phyloP scores from a whole-genome alignment of 129 eudicot genomes.

The Saussurea involucrata region DNA sequence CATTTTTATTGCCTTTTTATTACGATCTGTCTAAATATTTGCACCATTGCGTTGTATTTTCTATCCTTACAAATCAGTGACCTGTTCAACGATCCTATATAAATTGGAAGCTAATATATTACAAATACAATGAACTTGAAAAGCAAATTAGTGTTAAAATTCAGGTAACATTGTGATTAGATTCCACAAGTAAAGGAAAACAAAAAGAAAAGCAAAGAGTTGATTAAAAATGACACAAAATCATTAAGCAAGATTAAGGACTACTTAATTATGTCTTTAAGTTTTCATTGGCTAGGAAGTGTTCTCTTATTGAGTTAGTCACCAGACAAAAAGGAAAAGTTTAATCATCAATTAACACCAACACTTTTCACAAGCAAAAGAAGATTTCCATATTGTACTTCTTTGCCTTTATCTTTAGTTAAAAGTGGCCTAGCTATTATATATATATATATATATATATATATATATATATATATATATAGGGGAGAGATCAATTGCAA shows the following conservation, averaged over 20 bases:
- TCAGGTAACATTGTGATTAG: slow-evolving; percentile 29
- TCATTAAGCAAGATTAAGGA: slow-evolving; percentile 28
- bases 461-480: too few relatives aligned
- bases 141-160: slow-evolving; percentile 29
- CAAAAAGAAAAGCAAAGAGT: slow-evolving; percentile 25
- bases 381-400: slow-evolving; percentile 35
- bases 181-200: slow-evolving; percentile 29
- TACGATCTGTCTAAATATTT: not conserved
- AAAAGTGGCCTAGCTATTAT: not conserved
- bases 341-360: slow-evolving; percentile 23
- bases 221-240: slow-evolving; percentile 31
- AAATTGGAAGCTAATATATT: slow-evolving; percentile 9
- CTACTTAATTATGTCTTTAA: slow-evolving; percentile 18
- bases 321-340: slow-evolving; percentile 33
- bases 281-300: slow-evolving; percentile 31
- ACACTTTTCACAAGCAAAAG: slow-evolving; percentile 21
- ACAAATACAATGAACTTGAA: slow-evolving; percentile 29
- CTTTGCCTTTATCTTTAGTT: slow-evolving; percentile 18
- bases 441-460: too few relatives aligned
- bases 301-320: slow-evolving; percentile 17
- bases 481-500: too few relatives aligned
- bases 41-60: not conserved
- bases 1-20: too few relatives aligned
- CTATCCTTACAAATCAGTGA: not conserved
- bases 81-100: not conserved